Evolutionary conservation across 768 basidiomycete genomes (phyloP), one percentile per base, ranked within the genome.

Genomic region (Tulasnella calospora): DNA sequence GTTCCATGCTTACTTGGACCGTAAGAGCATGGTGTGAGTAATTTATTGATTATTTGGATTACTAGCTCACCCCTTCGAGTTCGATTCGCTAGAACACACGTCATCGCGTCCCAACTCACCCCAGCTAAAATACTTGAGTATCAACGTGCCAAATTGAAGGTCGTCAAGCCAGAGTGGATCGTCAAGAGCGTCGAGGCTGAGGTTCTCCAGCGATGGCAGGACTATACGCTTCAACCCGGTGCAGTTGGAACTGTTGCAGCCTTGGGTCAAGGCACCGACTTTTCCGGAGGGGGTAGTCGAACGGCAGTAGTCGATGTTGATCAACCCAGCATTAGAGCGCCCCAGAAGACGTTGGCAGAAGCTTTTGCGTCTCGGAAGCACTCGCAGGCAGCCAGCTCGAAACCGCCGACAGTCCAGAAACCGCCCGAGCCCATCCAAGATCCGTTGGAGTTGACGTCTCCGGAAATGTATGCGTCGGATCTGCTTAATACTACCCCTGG

Each of bases 111-210:
- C 80, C 92, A 94, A 41, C 88, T 99, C 67, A 98, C 97, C 0
- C 92, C 94, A 0, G 90, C 91, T 57, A 99, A 99, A 85, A 88
- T 95, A 67, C 89, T 89, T 30, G 95, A 97, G 81, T 98, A 96
- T 84, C 89, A 92, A 83, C 84, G 92, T 57, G 77, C 35, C 69
- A 78, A 78, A 41, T 93, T 97, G 92, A 98, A 96, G 83, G 92
- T 99, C 21, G 95, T 92, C 51, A 87, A 87, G 70, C 95, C 96
- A 0, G 91, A 91, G 78, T 99, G 98, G 98, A 87, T 99, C 15
- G 86, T 91, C 15, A 89, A 95, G 41, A 96, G 94, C 80, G 89
- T 88, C n/a, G 85, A 90, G 76, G 88, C 87, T 3, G 90, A 90
- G 0, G 82, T 83, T 10, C 86, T 98, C 13, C 88, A 96, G 8